Evolutionary conservation across 164 flowering plant species (phyloP), one percentile per base, ranked within the genome.

Genomic region (Aristolochia contorta): DNA sequence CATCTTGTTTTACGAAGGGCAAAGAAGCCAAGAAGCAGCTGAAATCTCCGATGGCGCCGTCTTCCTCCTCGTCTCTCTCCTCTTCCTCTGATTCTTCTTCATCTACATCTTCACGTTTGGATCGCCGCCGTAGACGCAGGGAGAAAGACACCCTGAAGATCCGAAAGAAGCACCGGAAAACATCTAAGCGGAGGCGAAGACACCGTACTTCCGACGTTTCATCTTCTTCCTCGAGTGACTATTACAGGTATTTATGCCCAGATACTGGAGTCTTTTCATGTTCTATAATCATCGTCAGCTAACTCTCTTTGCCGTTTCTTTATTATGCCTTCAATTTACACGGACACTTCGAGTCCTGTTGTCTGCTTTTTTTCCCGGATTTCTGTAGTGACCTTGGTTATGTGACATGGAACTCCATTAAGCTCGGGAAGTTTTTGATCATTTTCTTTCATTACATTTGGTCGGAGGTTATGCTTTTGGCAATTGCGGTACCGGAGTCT

Each of bases 171-270:
- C 70, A 70, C 64, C 79, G 75, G 33, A 75, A 80, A 0, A 69
- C 65, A 2, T 27, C 82, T n/a, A 86, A 83, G 69, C 83, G 88
- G 16, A 84, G 77, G 49, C 82, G 91, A 23, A 68, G 77, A 22
- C 84, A 57, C 47, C 81, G 70, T 46, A 51, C 59, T 18, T 46
- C 72, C 27, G 71, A 72, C 8, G 61, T 53, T 58, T 62, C 60
- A 65, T 60, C 73, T 16, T 78, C 83, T 46, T 70, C 76, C 27
- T 73, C 73, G 49, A 47, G 74, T 12, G 68, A 68, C 23, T 73
- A 57, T 55, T 74, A 69, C 78, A 78, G 84, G 85, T 78, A 10
- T 15, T 13, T 45, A 18, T 25, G 10, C 10, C 43, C 7, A 37
- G 43, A 37, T 37, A 37, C 12, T 37, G 43, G 43, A 37, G 10